Percentiles rank a stretch among this genome's conserved stretches.
Conservation (phyloP, 176 grass and related monocot genomes). For the Otatea glauca region DNA sequence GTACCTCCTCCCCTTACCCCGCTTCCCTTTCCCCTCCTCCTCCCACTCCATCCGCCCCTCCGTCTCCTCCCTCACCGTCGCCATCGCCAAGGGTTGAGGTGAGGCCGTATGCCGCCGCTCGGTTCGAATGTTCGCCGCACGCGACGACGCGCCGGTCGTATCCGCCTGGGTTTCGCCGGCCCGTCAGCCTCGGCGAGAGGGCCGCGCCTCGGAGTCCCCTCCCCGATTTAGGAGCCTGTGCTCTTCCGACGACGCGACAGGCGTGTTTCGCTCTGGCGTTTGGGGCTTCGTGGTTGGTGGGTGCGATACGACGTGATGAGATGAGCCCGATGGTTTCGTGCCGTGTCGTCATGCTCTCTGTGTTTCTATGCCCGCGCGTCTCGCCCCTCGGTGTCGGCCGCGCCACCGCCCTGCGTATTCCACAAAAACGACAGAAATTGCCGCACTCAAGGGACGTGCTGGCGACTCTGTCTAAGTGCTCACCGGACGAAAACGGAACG, state of each 20-base stretch:
- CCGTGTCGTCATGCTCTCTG: not conserved
- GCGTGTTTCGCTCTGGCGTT: not conserved
- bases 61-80: slow-evolving; percentile 6
- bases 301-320: no score
- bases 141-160: slow-evolving; percentile 15
- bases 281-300: not conserved
- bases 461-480: not conserved
- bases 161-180: slow-evolving; percentile 14
- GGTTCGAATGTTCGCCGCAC: not conserved
- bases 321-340: not conserved
- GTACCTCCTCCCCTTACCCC: slow-evolving; percentile 42
- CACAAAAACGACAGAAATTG: not conserved
- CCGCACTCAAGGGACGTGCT: slow-evolving; percentile 18
- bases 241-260: not conserved
- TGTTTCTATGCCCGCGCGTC: not conserved
- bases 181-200: slow-evolving; percentile 48
- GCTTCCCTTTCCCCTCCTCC: not conserved
- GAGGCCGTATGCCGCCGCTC: slow-evolving; percentile 19
- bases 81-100: not conserved
- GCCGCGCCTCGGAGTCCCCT: slow-evolving; percentile 29
- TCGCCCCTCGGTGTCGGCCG: no score
- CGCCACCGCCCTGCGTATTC: not conserved
- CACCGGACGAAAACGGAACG: no score
- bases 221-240: slow-evolving; percentile 8
- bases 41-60: slow-evolving; percentile 1